Base-by-base conservation (phyloP, 768 basidiomycete species). In the Pulveroboletus ravenelii region DNA sequence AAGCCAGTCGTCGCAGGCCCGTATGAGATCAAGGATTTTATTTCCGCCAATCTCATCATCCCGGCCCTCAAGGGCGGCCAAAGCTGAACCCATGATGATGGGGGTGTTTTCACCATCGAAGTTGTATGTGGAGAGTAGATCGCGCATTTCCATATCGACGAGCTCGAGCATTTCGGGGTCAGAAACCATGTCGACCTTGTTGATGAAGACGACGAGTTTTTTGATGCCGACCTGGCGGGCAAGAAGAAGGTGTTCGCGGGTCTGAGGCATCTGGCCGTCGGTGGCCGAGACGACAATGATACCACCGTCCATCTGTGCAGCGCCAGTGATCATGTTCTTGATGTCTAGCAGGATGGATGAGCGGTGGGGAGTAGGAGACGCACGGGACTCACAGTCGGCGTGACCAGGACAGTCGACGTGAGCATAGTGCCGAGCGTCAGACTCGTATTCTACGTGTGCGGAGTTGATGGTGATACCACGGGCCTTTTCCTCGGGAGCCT, bases 131-230 rank as follows among this genome's bases (percentile, higher is more conserved):
- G 83, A 73, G 20, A 99, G 79, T 10, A 99, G 78, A 65, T 99
- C 96, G 52, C 96, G 86, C 85, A 99, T 99, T 79, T 99, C 96
- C 94, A 99, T 98, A 61, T 99, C 96, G 53, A 99, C 96, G 52
- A 99, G 87, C 75, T 96, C 93, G 50, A 98, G 76, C 93, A 99
- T 97, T 78, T 99, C 96, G 6, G 87, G 83, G 78, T 99, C 96
- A 54, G 87, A 82, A 52, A 98, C 89, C 76, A 87, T 82, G 74
- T 99, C 96, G 53, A 99, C 85, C 74, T 99, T 99, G 87, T 99
- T 99, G 72, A 99, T 93, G 78, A 96, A 99, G 58, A 99, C 96
- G 51, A 98, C 93, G 34, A 99, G 82, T 70, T 86, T 89, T 74
- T 94, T 93, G 66, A 99, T 88, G 57, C 96, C 96, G 57, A 98